phyloP scores from a whole-genome alignment of 345 rosid species.

The Acer saccharum region DNA sequence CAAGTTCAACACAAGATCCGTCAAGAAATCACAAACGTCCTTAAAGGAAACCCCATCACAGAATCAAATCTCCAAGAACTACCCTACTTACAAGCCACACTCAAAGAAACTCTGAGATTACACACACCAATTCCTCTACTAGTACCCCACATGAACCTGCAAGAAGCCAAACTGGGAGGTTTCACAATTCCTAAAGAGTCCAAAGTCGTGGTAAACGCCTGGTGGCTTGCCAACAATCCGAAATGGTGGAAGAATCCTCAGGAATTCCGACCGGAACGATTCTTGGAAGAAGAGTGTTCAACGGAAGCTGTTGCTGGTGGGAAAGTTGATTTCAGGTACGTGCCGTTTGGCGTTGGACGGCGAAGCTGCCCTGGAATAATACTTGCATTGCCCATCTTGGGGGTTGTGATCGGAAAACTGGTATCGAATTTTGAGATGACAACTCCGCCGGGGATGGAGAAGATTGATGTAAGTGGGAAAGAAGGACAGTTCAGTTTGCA shows the following conservation, averaged over 20 bases:
- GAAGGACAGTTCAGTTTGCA: slow-evolving; percentile 78
- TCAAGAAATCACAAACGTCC: slow-evolving; percentile 39
- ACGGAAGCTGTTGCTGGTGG: slow-evolving; percentile 53
- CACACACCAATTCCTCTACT: slow-evolving; percentile 63
- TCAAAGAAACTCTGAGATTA: slow-evolving; percentile 58
- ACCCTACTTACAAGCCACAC: slow-evolving; percentile 58
- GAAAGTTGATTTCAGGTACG: slow-evolving; percentile 55
- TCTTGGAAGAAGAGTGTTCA: slow-evolving; percentile 46
- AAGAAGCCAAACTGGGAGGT: slow-evolving; percentile 56
- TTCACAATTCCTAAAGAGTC: slow-evolving; percentile 59
- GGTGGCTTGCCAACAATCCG: slow-evolving; percentile 74
- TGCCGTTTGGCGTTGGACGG: slow-evolving; percentile 66
- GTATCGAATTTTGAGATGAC: slow-evolving; percentile 51
- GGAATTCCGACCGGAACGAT: slow-evolving; percentile 60
- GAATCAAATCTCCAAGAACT: slow-evolving; percentile 44
- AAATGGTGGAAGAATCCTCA: slow-evolving; percentile 53
- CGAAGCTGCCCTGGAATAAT: slow-evolving; percentile 67
- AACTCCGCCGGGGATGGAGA: slow-evolving; percentile 35
- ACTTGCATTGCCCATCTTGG: slow-evolving; percentile 62
- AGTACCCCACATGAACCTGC: slow-evolving; percentile 71
- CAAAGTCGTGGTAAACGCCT: slow-evolving; percentile 64
- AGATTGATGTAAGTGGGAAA: slow-evolving; percentile 55
- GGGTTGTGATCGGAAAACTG: slow-evolving; percentile 48
- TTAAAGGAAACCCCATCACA: slow-evolving; percentile 36
- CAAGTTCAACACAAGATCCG: slow-evolving; percentile 48